Percentiles rank a stretch among this genome's conserved stretches.
These are phyloP conservation scores for Excoecaria agallocha DNA, from an alignment of 345 rosid genomes.

Conservation along the genomic window DNA sequence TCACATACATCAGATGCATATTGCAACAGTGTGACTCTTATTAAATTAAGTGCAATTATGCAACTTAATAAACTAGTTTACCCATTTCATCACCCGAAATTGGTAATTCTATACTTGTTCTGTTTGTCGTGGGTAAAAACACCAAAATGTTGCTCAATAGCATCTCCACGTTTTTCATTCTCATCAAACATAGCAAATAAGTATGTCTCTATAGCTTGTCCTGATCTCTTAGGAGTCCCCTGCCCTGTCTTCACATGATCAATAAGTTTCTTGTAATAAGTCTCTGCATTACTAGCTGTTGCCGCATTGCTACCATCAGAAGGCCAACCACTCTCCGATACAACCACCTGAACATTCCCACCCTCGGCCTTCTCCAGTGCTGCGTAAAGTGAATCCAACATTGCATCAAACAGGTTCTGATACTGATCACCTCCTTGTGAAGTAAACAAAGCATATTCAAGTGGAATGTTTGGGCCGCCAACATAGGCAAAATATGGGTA, in stretches of 20 bases:
- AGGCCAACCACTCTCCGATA: constrained; percentile 35
- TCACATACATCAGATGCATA: too few relatives aligned
- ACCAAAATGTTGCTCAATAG: constrained; percentile 18
- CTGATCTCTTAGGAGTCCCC: constrained; percentile 28
- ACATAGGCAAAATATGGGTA: constrained; percentile 26
- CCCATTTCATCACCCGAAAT: neutral
- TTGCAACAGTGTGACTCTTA: too few relatives aligned
- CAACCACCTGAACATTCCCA: constrained; percentile 10
- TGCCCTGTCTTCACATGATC: constrained; percentile 9
- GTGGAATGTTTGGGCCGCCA: neutral
- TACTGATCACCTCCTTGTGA: constrained; percentile 18
- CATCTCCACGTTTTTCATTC: constrained; percentile 8
- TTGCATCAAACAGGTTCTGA: constrained; percentile 30
- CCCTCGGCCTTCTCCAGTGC: constrained; percentile 22
- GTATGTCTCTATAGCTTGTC: constrained; percentile 15
- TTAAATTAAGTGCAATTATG: too few relatives aligned
- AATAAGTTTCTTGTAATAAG: constrained; percentile 20
- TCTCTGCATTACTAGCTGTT: constrained; percentile 15
- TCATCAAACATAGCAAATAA: constrained; percentile 28
- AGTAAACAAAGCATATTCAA: constrained; percentile 24
- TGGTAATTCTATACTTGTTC: constrained; percentile 15
- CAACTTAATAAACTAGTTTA: too few relatives aligned
- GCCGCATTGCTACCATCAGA: constrained; percentile 19
- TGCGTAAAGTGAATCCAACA: constrained; percentile 19
- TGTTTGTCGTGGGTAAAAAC: constrained; percentile 18